These are phyloP conservation scores for Thelephora ganbajun DNA, from an alignment of 768 basidiomycete species.

Conservation along the genomic window DNA sequence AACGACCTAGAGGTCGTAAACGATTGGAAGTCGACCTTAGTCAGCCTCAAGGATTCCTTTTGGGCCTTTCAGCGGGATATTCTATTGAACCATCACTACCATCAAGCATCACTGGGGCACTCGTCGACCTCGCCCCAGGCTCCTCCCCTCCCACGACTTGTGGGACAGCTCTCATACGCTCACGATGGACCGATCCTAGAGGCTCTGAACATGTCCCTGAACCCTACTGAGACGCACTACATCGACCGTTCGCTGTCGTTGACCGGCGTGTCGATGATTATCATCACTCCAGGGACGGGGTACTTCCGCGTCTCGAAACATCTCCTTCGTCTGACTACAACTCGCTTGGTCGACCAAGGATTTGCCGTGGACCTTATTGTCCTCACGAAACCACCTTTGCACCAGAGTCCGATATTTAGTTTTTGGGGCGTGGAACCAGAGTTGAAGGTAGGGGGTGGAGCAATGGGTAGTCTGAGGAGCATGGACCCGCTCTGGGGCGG, in stretches of 20 bases:
- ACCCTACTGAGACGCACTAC: slow-evolving; percentile 88
- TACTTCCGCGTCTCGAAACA: slow-evolving; percentile 88
- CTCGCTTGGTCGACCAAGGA: slow-evolving; percentile 87
- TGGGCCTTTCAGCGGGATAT: slow-evolving; percentile 90
- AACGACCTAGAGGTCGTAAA: slow-evolving; percentile 80
- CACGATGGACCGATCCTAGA: slow-evolving; percentile 95
- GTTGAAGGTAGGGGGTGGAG: slow-evolving; percentile 28
- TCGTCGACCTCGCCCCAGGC: slow-evolving; percentile 23
- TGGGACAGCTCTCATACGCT: slow-evolving; percentile 71
- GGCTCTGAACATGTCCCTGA: slow-evolving; percentile 83
- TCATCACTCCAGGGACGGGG: slow-evolving; percentile 89
- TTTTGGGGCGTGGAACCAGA: slow-evolving; percentile 60
- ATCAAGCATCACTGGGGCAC: slow-evolving; percentile 37
- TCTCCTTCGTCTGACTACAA: slow-evolving; percentile 82
- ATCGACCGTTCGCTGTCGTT: slow-evolving; percentile 87
- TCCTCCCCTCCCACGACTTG: slow-evolving; percentile 42
- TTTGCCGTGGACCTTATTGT: slow-evolving; percentile 81
- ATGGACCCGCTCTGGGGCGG: slow-evolving; percentile 69
- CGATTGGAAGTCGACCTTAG: slow-evolving; percentile 81
- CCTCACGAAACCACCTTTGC: slow-evolving; percentile 82
- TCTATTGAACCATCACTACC: slow-evolving; percentile 78
- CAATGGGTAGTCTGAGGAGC: slow-evolving; percentile 30
- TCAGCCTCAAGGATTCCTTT: slow-evolving; percentile 77
- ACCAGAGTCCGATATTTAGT: slow-evolving; percentile 87
- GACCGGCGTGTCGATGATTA: slow-evolving; percentile 70